Evolutionary conservation across 331 rosid species (phyloP), one percentile per base, ranked within the genome.

Genomic region (Malus hybrid): DNA sequence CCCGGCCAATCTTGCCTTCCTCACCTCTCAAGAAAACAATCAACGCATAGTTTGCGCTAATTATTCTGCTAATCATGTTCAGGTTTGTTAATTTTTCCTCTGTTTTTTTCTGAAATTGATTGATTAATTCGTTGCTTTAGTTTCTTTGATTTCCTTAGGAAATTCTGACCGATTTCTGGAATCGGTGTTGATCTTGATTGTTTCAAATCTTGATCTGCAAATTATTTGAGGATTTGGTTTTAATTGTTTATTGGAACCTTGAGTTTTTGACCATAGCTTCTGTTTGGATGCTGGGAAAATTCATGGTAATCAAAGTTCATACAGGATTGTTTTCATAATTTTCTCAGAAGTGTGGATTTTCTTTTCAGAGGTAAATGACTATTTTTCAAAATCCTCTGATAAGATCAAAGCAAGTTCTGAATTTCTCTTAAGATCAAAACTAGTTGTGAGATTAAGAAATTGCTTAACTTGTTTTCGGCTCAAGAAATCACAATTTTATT

Each of bases 11-110:
- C 57, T 79, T 83, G 78, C 86, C 81, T 20, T 79, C 61, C 68
- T 85, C 89, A 50, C 89, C 89, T 50, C 89, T 85, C 79, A 82
- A 77, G 76, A 79, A 79, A 61, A 57, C 80, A 2, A 36, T 76
- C 46, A 73, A 63, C 28, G 78, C 80, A 8, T 24, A 42, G 5
- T 42, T 36, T 63, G 44, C 57, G 66, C 66, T 79, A 34, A 70
- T 10, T 42, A n/a, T 12, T 10, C 46, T 6, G 29, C 42, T 66
- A 24, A 5, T 6, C 3, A 5, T 24, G 36, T 75, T 65, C 24
- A 6, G 63, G 77, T 72, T 28, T 3, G 33, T 64, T 28, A 5
- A 1, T 18, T 15, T 5, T 18, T 53, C 58, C 5, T 44, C 63
- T 9, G 2, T 46, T 24, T 10, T 73, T 67, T 28, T 1, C 19